Evolutionary conservation across 257 asterid species (phyloP).

Genomic region (Nicotiana noctiflora): DNA sequence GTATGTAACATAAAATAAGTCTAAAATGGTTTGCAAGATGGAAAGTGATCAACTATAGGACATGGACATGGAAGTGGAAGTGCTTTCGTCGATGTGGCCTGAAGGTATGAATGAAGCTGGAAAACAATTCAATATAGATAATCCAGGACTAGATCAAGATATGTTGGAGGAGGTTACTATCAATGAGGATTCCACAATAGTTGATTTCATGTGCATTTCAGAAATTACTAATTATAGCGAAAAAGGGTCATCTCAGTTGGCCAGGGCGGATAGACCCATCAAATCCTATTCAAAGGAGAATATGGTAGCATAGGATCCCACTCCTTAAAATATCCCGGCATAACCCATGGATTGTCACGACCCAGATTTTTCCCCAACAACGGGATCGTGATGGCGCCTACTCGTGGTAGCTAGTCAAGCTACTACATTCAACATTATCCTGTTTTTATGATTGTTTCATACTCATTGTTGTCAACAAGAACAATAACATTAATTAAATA

Average conservation of each 20-base stretch:
- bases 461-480: no score
- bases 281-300: no score
- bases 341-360: no score
- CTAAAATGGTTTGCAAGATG: slow-evolving; percentile 19
- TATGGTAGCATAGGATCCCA: no score
- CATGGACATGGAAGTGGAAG: slow-evolving; percentile 59
- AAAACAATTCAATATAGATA: slow-evolving; percentile 71
- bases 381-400: no score
- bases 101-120: slow-evolving; percentile 80
- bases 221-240: slow-evolving; percentile 77
- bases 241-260: slow-evolving; percentile 74
- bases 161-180: slow-evolving; percentile 74
- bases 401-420: no score
- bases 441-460: no score
- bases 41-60: slow-evolving; percentile 9
- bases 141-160: slow-evolving; percentile 68
- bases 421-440: no score
- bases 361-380: no score
- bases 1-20: no score
- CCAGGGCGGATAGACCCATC: not conserved
- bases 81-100: slow-evolving; percentile 93
- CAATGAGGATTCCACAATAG: slow-evolving; percentile 12
- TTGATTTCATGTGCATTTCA: slow-evolving; percentile 56
- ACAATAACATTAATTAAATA: no score
- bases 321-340: no score